A percentile compares a stretch with the other conserved stretches of the same genome.
Evolutionary conservation across 306 rosid genomes (phyloP).

Genomic region (Dryas octopetala): DNA sequence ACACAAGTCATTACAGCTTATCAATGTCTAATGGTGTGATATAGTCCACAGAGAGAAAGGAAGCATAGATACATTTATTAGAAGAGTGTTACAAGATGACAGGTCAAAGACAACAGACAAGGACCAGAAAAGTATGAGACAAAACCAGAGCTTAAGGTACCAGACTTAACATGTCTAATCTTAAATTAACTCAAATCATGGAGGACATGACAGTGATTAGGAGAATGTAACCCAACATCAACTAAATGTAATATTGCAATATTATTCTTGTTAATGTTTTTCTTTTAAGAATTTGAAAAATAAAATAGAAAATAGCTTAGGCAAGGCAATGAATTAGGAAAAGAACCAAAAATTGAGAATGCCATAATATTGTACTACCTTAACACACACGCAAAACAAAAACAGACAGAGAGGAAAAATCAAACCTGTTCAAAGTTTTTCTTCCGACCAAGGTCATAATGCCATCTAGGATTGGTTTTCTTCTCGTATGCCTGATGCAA

Average conservation of each 20-base stretch:
- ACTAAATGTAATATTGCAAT: neutral
- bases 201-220: neutral
- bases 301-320: neutral
- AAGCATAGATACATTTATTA: neutral
- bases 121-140: neutral
- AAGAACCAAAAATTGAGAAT: neutral
- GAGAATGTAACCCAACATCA: neutral
- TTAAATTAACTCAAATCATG: neutral
- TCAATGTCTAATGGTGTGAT: neutral
- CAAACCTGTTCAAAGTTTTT: conserved; percentile 67
- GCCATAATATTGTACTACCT: neutral
- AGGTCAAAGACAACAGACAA: neutral
- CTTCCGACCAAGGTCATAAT: conserved; percentile 63
- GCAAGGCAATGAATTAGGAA: neutral
- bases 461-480: conserved; percentile 52
- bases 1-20: neutral
- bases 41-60: neutral
- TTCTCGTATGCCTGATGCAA: conserved; percentile 62
- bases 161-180: neutral
- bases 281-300: neutral
- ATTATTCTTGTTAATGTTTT: neutral
- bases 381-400: neutral
- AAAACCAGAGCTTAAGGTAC: neutral
- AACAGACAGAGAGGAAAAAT: conserved; percentile 7
- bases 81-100: no score